Base-by-base conservation (phyloP, 495 filamentous ascomycete species). In the Penicillium fimorum region DNA sequence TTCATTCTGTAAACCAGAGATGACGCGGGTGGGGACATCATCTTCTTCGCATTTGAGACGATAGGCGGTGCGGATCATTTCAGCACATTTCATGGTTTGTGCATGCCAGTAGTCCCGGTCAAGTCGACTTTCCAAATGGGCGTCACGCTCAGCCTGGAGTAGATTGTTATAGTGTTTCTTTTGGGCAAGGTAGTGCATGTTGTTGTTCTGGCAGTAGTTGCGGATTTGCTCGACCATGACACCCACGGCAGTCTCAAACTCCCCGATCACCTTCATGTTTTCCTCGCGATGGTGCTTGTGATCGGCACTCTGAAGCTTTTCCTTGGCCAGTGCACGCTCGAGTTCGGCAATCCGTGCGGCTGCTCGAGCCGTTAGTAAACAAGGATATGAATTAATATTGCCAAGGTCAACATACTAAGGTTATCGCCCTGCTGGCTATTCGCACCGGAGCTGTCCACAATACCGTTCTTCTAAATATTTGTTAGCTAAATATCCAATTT, bases 61-160 rank as follows among this genome's bases (percentile, higher is more conserved):
- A 51, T 79, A 73, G 2, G 79, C 77, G 22, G 73, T 78, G 10
- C 79, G 74, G 30, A 82, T 73, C 78, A 82, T 81, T 50, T 79
- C 75, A 5, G 77, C 74, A 38, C 73, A 76, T 50, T 76, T 75
- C 74, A 81, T 76, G 40, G 78, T 77, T 58, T 79, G 77, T 7
- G 78, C 76, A 60, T 87, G 84, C 84, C 83, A 86, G 56, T 83
- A 76, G 47, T 84, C 81, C n/a, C 83, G 83, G 56, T 84, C 80
- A n/a, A 87, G 60, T 9, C 84, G 77, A 61, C 82, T 76, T 18
- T 83, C 74, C 45, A 86, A 61, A 44, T 82, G 81, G 10, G 79
- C 74, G 52, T 80, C 75, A 15, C 84, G 80, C 55, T 86, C 82
- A 2, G 78, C 73, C 45, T 84, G 79, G 0, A 88, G 66, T 3